Conservation (phyloP, 352 stramenopile species). For the Globisporangium heterothallicum region DNA sequence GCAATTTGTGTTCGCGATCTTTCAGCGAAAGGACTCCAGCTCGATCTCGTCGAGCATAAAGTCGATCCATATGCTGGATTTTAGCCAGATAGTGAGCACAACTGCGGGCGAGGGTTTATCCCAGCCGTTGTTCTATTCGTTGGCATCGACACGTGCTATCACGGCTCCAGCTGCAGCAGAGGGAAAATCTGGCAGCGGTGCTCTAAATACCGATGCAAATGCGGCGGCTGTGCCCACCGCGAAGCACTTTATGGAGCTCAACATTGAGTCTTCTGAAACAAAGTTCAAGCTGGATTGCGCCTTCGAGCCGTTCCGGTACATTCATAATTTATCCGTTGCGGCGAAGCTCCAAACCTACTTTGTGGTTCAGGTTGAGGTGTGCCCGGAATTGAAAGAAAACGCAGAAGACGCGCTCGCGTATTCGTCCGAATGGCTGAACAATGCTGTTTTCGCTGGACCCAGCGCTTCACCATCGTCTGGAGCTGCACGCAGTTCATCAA, state of each 20-base stretch:
- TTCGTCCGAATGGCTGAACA: slow-evolving; percentile 50
- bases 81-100: slow-evolving; percentile 26
- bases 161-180: slow-evolving; percentile 9
- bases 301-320: slow-evolving; percentile 63
- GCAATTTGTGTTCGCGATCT: slow-evolving; percentile 56
- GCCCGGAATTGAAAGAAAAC: slow-evolving; percentile 40
- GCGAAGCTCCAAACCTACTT: slow-evolving; percentile 69
- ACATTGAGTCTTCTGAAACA: slow-evolving; percentile 48
- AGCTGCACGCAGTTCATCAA: not conserved
- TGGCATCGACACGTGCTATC: slow-evolving; percentile 11
- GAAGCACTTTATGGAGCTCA: slow-evolving; percentile 42
- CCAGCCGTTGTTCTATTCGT: slow-evolving; percentile 36
- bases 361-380: slow-evolving; percentile 39
- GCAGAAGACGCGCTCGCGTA: slow-evolving; percentile 44
- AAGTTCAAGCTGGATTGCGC: slow-evolving; percentile 51
- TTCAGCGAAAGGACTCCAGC: slow-evolving; percentile 47
- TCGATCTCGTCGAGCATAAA: slow-evolving; percentile 51
- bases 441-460: slow-evolving; percentile 33
- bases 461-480: not conserved
- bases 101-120: slow-evolving; percentile 9
- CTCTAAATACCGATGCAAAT: not conserved
- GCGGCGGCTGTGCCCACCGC: slow-evolving; percentile 4
- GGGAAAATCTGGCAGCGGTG: no score
- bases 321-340: slow-evolving; percentile 61
- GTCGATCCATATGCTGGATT: slow-evolving; percentile 65